Conservation (phyloP, 805 yeast genomes). For the Suhomyces vadensis region DNA sequence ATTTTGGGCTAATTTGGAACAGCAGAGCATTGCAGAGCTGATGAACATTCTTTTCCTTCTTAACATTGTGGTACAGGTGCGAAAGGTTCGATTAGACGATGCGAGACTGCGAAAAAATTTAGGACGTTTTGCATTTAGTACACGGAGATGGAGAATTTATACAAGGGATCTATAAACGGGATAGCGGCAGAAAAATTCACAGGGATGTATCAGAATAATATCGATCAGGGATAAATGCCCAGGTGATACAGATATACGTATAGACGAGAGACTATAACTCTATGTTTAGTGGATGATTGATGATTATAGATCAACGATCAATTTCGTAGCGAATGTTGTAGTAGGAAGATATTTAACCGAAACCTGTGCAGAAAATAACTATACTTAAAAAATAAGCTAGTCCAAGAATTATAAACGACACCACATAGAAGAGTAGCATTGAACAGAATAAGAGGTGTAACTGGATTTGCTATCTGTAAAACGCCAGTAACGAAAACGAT, state of each 20-base stretch:
- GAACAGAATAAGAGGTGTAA: too few species aligned
- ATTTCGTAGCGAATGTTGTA: not conserved
- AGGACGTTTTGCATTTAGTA: not conserved
- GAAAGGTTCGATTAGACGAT: conserved; percentile 1
- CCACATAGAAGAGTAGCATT: too few species aligned
- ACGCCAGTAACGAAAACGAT: too few species aligned
- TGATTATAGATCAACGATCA: too few species aligned
- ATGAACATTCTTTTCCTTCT: not conserved
- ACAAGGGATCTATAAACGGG: not conserved
- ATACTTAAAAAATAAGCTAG: too few species aligned
- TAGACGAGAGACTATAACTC: not conserved
- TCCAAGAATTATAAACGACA: too few species aligned
- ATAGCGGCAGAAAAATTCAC: not conserved
- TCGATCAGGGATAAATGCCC: not conserved
- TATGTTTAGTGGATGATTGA: not conserved
- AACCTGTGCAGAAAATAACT: too few species aligned
- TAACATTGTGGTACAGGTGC: too few species aligned
- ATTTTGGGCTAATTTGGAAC: too few species aligned
- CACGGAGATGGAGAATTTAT: not conserved
- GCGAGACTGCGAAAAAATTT: not conserved
- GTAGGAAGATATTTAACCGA: too few species aligned
- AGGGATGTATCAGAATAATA: not conserved
- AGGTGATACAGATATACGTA: not conserved
- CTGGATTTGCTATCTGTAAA: too few species aligned
- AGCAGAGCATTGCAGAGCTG: not conserved